phyloP scores from a whole-genome alignment of 495 filamentous ascomycete species.

The Extremus antarcticus region DNA sequence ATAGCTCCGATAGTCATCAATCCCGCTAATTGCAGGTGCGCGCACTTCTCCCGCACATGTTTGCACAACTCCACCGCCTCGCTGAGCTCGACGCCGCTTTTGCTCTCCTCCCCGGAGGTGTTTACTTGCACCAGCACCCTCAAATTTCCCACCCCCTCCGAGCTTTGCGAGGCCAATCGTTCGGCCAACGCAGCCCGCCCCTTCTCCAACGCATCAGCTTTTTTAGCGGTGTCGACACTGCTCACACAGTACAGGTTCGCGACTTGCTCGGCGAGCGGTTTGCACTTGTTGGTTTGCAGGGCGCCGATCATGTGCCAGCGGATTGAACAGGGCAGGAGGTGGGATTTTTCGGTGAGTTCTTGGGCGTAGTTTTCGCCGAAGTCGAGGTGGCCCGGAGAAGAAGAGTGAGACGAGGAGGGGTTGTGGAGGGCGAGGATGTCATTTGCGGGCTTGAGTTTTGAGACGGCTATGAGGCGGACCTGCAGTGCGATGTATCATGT shows the following conservation, averaged over 20 bases:
- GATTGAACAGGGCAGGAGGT: conserved; percentile 62
- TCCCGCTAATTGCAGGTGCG: conserved; percentile 61
- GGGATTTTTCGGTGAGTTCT: conserved; percentile 78
- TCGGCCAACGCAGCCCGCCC: conserved; percentile 40
- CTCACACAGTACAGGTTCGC: conserved; percentile 89
- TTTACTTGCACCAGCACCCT: conserved; percentile 87
- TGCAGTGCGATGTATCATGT: conserved; percentile 22
- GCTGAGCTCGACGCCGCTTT: conserved; percentile 64
- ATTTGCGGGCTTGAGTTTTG: conserved; percentile 81
- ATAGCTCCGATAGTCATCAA: conserved; percentile 97
- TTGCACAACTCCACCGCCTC: conserved; percentile 49
- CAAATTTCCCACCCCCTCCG: conserved; percentile 36
- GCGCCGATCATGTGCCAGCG: conserved; percentile 95
- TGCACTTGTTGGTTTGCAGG: conserved; percentile 86
- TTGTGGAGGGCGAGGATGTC: conserved; percentile 78
- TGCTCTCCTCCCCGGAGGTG: conserved; percentile 77
- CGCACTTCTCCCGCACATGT: conserved; percentile 58
- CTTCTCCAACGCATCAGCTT: conserved; percentile 70
- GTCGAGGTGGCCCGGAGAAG: conserved; percentile 62
- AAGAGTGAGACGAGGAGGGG: conserved; percentile 21
- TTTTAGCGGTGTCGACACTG: conserved; percentile 77
- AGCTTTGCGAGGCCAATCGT: conserved; percentile 19
- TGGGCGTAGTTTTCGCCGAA: conserved; percentile 98
- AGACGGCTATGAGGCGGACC: conserved; percentile 85
- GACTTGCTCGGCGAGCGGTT: conserved; percentile 66